Evolutionary conservation across 2,329 filamentous ascomycete species (phyloP), one percentile per base, ranked within the genome.

Genomic region (Blastomyces parvus): DNA sequence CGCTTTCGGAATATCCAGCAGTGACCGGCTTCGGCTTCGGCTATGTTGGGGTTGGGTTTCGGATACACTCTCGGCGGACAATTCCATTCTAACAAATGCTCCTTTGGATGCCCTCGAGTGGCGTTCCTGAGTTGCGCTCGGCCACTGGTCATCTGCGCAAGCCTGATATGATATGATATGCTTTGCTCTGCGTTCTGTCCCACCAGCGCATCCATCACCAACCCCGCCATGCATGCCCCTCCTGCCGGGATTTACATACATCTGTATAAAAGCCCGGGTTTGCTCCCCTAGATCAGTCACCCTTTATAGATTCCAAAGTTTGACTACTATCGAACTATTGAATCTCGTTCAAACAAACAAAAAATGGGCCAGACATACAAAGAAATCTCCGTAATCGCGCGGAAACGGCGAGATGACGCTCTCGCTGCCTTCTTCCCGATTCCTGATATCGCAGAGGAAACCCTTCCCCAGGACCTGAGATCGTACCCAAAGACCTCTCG

Each of bases 401-500:
- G 69, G 53, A 74, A 74, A 61, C 66, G 73, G 33, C 67, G 73
- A 62, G 70, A 72, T 64, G 69, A 69, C 63, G 67, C 71, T 8
- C 67, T 74, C 8, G 70, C 72, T 11, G 64, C 63, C 22, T 67
- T 66, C 48, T 66, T 62, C 44, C 53, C 53, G n/a, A 60, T 67
- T 36, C 64, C 66, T 25, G 64, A 66, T 61, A 50, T 67, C 59
- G 64, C 59, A 25, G 66, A 67, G 2, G 66, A 63, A 5, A 57
- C 62, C 9, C 61, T 67, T 14, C 66, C 66, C 11, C 50, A 48
- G n/a, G 66, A 67, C 42, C 50, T 67, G 63, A 63, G 64, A 61
- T 64, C 64, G 14, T 67, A 61, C 38, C 64, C 64, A 22, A 62
- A 58, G 22, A 66, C 68, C 69, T 88, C 84, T 1, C 84, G 84